Evolutionary conservation across 176 grass and related monocot species (phyloP).

Genomic region (Paspalum vaginatum): DNA sequence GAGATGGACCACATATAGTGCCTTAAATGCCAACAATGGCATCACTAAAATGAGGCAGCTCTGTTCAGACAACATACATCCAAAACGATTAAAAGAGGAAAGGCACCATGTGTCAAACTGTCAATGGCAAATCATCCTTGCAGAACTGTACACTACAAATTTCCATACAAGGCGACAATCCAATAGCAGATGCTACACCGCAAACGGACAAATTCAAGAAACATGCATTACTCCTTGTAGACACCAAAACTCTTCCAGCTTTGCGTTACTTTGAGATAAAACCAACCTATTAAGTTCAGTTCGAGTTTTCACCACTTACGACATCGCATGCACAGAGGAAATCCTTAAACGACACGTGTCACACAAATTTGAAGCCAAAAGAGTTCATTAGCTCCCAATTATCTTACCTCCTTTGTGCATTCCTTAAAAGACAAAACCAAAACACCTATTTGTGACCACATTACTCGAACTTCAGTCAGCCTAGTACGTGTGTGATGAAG

Average conservation of each 20-base stretch:
- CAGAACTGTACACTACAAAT: neutral
- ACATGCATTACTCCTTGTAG: neutral
- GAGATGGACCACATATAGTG: neutral
- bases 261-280: slow-evolving; percentile 22
- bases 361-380: neutral
- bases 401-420: neutral
- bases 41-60: slow-evolving; percentile 10
- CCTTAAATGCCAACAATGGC: neutral
- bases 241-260: neutral
- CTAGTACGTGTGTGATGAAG: neutral
- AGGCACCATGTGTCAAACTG: neutral
- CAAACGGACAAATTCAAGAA: neutral
- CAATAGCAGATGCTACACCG: neutral
- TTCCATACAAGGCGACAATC: slow-evolving; percentile 8
- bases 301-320: neutral
- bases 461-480: slow-evolving; percentile 20
- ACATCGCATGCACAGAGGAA: neutral
- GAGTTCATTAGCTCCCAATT: neutral
- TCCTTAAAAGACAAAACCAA: slow-evolving; percentile 19
- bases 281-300: neutral
- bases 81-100: slow-evolving; percentile 9
- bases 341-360: neutral
- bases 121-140: slow-evolving; percentile 12
- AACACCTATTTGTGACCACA: slow-evolving; percentile 8
- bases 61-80: neutral